These are phyloP conservation scores for Papiliotrema laurentii DNA, from an alignment of 1,284 basidiomycete species.

Conservation along the genomic window DNA sequence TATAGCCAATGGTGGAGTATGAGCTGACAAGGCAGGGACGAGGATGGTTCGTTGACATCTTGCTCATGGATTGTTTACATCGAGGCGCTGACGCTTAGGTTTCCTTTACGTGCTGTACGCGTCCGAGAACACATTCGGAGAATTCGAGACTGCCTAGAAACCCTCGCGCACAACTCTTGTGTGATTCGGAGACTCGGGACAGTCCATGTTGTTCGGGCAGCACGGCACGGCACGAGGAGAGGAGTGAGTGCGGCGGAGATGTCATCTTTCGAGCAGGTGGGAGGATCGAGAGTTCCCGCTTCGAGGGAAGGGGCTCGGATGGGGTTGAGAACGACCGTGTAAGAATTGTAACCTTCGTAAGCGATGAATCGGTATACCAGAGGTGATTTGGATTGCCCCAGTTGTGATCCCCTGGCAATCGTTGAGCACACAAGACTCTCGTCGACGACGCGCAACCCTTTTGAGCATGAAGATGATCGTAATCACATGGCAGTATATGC, in stretches of 20 bases:
- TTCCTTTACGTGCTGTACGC: slow-evolving; percentile 96
- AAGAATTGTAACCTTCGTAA: background rate
- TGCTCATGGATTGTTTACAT: background rate
- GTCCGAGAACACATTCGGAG: slow-evolving; percentile 91
- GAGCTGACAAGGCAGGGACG: slow-evolving; percentile 60
- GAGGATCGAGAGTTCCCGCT: background rate
- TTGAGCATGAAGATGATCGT: too few species aligned
- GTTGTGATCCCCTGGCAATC: too few species aligned
- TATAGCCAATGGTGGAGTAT: background rate
- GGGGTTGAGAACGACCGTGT: too few species aligned
- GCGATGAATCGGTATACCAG: background rate
- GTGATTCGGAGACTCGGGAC: background rate
- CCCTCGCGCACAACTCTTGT: too few species aligned
- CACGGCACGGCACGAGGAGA: too few species aligned
- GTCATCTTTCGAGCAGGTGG: background rate
- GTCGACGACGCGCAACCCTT: too few species aligned
- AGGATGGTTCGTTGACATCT: slow-evolving; percentile 57
- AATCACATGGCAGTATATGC: too few species aligned
- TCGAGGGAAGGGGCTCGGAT: background rate
- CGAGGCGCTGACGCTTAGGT: slow-evolving; percentile 43
- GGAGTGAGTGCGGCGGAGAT: too few species aligned
- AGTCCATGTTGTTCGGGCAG: background rate
- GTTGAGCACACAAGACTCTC: too few species aligned
- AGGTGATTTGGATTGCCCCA: background rate
- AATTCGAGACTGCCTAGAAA: slow-evolving; percentile 19